Conservation (phyloP, 2,329 filamentous ascomycete species). For the Ophiobolus disseminans region DNA sequence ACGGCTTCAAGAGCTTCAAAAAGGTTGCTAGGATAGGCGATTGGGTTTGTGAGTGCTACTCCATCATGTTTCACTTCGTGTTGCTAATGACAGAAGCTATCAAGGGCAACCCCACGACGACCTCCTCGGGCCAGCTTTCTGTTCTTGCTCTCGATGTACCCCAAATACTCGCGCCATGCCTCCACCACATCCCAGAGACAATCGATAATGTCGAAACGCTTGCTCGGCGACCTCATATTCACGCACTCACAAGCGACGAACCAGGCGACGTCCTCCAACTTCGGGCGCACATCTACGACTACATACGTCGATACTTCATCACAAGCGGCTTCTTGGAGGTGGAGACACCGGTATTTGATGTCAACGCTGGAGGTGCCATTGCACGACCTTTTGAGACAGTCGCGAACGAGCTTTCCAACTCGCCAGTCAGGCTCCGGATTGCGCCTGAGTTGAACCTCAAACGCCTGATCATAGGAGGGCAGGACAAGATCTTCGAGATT, state of each 20-base stretch:
- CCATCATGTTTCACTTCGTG: conserved; percentile 2
- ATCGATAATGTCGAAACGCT: conserved; percentile 75
- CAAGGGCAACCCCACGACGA: conserved; percentile 73
- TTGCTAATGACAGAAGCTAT: conserved; percentile 58
- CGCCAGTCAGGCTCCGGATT: conserved; percentile 79
- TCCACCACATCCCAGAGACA: conserved; percentile 78
- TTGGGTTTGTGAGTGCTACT: conserved; percentile 72
- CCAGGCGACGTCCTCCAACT: conserved; percentile 74
- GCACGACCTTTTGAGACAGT: conserved; percentile 85
- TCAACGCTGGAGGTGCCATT: conserved; percentile 82
- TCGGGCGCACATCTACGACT: conserved; percentile 75
- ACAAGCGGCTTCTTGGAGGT: conserved; percentile 81
- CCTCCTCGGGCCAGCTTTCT: conserved; percentile 76
- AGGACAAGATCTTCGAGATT: conserved; percentile 91
- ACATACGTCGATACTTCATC: conserved; percentile 76
- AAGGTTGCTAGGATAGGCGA: conserved; percentile 80
- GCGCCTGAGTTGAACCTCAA: conserved; percentile 97
- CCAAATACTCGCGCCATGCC: conserved; percentile 74
- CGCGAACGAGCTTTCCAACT: conserved; percentile 76
- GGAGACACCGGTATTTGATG: conserved; percentile 85
- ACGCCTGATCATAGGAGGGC: conserved; percentile 84
- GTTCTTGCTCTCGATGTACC: conserved; percentile 74
- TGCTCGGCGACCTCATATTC: conserved; percentile 80
- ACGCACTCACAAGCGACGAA: conserved; percentile 78
- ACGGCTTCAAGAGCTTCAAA: conserved; percentile 66